A percentile compares a stretch with the other conserved stretches of the same genome.
Conservation (phyloP, 2,329 filamentous ascomycete genomes). For the Apiospora pterosperma region DNA sequence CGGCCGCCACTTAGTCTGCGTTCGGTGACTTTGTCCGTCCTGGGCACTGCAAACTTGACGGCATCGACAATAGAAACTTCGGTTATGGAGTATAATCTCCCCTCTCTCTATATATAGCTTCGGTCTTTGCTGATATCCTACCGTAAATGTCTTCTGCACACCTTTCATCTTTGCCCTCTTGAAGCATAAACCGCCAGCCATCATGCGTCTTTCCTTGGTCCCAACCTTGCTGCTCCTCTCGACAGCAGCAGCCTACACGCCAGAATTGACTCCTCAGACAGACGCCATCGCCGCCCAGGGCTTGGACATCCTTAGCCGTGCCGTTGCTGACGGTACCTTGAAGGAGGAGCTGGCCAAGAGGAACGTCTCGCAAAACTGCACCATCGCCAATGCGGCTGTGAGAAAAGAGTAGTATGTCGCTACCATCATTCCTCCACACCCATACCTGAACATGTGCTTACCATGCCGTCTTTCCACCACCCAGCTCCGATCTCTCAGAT, state of each 20-base stretch:
- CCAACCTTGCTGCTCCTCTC: not conserved
- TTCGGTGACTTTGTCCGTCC: too few relatives aligned
- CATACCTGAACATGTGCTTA: not conserved
- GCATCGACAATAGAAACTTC: too few relatives aligned
- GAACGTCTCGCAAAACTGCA: constrained; percentile 9
- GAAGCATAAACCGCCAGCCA: not conserved
- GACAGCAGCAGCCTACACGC: constrained; percentile 5
- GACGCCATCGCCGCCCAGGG: constrained; percentile 9
- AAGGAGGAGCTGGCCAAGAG: constrained; percentile 5
- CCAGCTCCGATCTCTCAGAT: constrained; percentile 7
- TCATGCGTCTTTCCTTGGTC: not conserved
- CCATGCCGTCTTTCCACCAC: not conserved
- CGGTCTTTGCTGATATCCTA: too few relatives aligned
- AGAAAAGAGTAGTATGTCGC: constrained; percentile 8
- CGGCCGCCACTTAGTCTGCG: too few relatives aligned
- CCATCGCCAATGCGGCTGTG: constrained; percentile 4
- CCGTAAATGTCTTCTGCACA: not conserved
- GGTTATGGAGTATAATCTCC: too few relatives aligned
- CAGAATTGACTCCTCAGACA: constrained; percentile 9
- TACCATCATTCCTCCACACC: not conserved
- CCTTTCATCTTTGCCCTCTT: not conserved
- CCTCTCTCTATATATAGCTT: too few relatives aligned
- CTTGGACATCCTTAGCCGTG: constrained; percentile 3
- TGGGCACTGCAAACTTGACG: too few relatives aligned
- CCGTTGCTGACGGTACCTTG: constrained; percentile 7